A percentile compares a stretch with the other conserved stretches of the same genome.
These are phyloP conservation scores for Pseudomicrostroma phylloplanum DNA, from an alignment of 1,284 basidiomycete genomes.

Conservation along the genomic window DNA sequence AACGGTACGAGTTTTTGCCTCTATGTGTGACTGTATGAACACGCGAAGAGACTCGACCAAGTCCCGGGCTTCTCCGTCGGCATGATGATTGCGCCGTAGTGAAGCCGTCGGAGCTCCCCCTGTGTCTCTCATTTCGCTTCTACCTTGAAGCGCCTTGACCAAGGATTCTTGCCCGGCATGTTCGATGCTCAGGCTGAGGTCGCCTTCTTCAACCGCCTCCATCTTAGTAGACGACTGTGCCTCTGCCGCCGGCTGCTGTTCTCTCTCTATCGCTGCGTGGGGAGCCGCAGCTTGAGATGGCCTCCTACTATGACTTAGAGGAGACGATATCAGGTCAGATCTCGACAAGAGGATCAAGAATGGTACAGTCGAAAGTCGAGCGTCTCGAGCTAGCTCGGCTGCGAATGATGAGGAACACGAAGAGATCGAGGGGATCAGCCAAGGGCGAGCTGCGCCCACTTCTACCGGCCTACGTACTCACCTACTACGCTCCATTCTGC, in stretches of 20 bases:
- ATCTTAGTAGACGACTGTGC: neutral
- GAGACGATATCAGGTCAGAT: neutral
- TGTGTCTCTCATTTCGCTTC: too few relatives aligned
- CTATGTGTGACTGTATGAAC: neutral
- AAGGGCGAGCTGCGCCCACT: too few relatives aligned
- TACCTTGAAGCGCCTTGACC: too few relatives aligned
- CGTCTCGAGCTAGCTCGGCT: neutral
- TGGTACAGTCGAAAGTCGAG: neutral
- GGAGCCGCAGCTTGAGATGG: neutral
- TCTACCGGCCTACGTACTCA: neutral
- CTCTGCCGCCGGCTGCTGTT: neutral
- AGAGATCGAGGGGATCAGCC: too few relatives aligned
- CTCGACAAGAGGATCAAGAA: neutral
- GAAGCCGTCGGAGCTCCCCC: neutral
- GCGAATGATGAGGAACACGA: neutral
- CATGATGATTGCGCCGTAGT: neutral
- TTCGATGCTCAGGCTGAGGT: slow-evolving; percentile 1
- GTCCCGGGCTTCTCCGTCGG: neutral
- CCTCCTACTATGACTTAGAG: neutral
- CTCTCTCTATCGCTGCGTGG: neutral
- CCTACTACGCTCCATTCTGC: neutral
- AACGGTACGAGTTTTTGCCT: neutral
- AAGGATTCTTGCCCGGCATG: neutral
- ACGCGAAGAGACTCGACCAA: neutral
- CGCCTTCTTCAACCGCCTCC: neutral